These are phyloP conservation scores for Starmerella etchellsii DNA, from an alignment of 805 yeast genomes.

Conservation along the genomic window DNA sequence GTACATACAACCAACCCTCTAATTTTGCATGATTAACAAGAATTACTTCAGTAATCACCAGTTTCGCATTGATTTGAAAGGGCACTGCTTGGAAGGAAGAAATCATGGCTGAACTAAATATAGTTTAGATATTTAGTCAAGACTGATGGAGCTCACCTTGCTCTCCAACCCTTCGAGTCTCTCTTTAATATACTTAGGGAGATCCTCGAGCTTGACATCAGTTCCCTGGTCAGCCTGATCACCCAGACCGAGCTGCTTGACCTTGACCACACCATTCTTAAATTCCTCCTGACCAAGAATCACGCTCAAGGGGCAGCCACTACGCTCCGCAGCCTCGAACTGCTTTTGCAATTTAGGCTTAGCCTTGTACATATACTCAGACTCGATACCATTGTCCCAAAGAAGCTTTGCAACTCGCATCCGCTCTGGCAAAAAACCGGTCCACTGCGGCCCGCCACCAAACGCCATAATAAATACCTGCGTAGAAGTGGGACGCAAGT, in stretches of 20 bases:
- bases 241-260: slow-evolving; percentile 81
- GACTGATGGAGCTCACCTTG: background rate
- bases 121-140: too few species aligned
- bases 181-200: slow-evolving; percentile 41
- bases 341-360: slow-evolving; percentile 94
- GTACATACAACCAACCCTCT: too few species aligned
- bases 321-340: slow-evolving; percentile 92
- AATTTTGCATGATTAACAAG: too few species aligned
- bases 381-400: slow-evolving; percentile 81
- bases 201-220: slow-evolving; percentile 47
- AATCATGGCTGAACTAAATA: too few species aligned
- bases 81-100: too few species aligned
- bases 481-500: slow-evolving; percentile 71
- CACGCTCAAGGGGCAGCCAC: slow-evolving; percentile 82
- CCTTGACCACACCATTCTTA: slow-evolving; percentile 65
- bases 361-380: slow-evolving; percentile 83
- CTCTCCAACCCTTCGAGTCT: slow-evolving; percentile 31
- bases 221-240: slow-evolving; percentile 81
- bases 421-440: slow-evolving; percentile 82
- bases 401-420: slow-evolving; percentile 70
- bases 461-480: slow-evolving; percentile 95
- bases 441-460: slow-evolving; percentile 97
- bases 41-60: too few species aligned
- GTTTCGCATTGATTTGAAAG: too few species aligned
- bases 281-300: slow-evolving; percentile 93